phyloP scores from a whole-genome alignment of 306 rosid genomes.

The Mimosa pudica region DNA sequence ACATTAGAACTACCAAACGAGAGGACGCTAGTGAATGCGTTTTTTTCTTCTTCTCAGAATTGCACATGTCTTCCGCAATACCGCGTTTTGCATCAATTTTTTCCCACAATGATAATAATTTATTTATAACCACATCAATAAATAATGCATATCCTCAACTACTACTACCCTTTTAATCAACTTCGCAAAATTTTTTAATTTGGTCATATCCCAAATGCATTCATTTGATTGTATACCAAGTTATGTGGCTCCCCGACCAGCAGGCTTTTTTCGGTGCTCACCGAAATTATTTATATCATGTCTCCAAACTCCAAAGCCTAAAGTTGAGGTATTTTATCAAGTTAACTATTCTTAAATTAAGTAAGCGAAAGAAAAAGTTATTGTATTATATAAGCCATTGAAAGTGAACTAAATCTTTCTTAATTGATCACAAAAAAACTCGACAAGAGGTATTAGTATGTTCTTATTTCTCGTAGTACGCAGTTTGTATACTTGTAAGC shows the following conservation, averaged over 20 bases:
- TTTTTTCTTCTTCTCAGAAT: too few species aligned
- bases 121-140: not conserved
- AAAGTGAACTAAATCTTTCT: too few species aligned
- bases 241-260: not conserved
- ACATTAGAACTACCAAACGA: not conserved
- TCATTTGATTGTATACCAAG: not conserved
- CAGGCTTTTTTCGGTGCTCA: not conserved
- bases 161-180: not conserved
- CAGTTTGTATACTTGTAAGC: too few species aligned
- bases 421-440: too few species aligned
- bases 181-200: not conserved
- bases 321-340: not conserved
- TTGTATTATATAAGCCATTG: too few species aligned
- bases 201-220: not conserved
- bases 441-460: too few species aligned
- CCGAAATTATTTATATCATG: too few species aligned
- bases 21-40: not conserved
- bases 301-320: not conserved
- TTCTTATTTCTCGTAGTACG: too few species aligned
- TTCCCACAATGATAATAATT: not conserved
- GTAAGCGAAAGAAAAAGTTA: too few species aligned
- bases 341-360: too few species aligned
- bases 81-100: too few species aligned
- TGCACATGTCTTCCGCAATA: not conserved
- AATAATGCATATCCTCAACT: not conserved